These are phyloP conservation scores for Exophiala dermatitidis DNA, from an alignment of 2,329 filamentous ascomycete genomes.

Conservation along the genomic window DNA sequence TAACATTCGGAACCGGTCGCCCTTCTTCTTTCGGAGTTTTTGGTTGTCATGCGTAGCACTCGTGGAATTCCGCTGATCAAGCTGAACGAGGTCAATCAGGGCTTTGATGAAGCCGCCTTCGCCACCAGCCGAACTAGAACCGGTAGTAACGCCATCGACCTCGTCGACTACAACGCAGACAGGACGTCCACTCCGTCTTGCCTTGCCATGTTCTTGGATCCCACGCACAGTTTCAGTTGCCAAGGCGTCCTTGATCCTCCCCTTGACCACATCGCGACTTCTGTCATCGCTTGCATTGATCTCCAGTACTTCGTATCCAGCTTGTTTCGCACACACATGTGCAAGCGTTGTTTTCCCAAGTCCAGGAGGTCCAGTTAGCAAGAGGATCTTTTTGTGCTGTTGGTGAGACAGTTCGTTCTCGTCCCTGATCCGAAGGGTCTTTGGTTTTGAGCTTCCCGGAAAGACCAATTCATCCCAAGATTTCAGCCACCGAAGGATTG, in stretches of 20 bases:
- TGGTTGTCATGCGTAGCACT: constrained; percentile 7
- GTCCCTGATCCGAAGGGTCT: constrained; percentile 39
- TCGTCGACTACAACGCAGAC: constrained; percentile 94
- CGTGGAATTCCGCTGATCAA: constrained; percentile 73
- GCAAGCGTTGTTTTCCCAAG: constrained; percentile 93
- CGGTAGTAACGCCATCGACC: constrained; percentile 86
- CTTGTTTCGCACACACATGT: constrained; percentile 90
- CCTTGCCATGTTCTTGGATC: constrained; percentile 44
- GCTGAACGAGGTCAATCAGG: constrained; percentile 76
- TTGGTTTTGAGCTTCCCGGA: constrained; percentile 58
- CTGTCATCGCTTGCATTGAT: constrained; percentile 97
- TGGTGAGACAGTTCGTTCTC: constrained; percentile 57
- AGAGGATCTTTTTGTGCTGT: constrained; percentile 75
- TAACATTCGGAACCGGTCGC: constrained; percentile 78
- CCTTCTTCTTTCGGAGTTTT: constrained; percentile 52
- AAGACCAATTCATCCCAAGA: constrained; percentile 91
- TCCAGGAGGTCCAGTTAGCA: constrained; percentile 85
- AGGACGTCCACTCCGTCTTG: constrained; percentile 69
- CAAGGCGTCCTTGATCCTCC: constrained; percentile 81
- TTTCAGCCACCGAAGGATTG: constrained; percentile 89
- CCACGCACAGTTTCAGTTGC: constrained; percentile 88
- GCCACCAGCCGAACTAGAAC: constrained; percentile 62
- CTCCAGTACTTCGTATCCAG: constrained; percentile 92
- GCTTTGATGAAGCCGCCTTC: constrained; percentile 96
- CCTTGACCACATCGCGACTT: constrained; percentile 81